A percentile compares a stretch with the other conserved stretches of the same genome.
Evolutionary conservation across 2,329 filamentous ascomycete genomes (phyloP).

Genomic region (Huntiella abstrusa): DNA sequence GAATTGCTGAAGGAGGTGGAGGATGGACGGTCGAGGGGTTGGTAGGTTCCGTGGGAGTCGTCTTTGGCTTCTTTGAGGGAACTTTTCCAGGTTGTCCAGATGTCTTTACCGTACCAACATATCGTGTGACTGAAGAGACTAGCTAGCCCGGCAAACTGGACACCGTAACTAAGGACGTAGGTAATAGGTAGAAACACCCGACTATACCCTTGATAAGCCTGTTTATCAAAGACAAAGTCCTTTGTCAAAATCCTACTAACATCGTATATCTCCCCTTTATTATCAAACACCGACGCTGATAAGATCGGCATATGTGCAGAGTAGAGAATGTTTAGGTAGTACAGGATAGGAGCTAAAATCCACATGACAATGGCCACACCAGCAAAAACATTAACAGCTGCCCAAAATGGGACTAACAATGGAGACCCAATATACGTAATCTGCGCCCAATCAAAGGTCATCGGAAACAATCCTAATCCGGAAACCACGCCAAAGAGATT

Average conservation of each 20-base stretch:
- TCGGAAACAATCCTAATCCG: conserved; percentile 62
- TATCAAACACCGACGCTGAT: conserved; percentile 71
- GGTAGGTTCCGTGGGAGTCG: conserved; percentile 33
- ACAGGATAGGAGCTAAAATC: conserved; percentile 61
- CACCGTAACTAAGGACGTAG: conserved; percentile 69
- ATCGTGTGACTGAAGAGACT: conserved; percentile 63
- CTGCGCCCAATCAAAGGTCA: conserved; percentile 86
- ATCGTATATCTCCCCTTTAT: conserved; percentile 61
- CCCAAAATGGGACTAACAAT: conserved; percentile 70
- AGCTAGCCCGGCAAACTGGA: conserved; percentile 69
- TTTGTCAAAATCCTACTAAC: conserved; percentile 61
- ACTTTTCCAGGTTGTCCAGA: conserved; percentile 55
- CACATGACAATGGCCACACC: conserved; percentile 71
- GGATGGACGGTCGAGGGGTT: conserved; percentile 25
- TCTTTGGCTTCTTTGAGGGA: conserved; percentile 43
- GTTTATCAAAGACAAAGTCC: conserved; percentile 59
- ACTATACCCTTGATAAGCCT: conserved; percentile 64
- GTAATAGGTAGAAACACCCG: conserved; percentile 73
- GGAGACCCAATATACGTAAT: conserved; percentile 77
- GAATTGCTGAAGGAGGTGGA: conserved; percentile 24
- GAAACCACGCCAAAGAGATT: conserved; percentile 78
- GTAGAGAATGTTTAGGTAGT: conserved; percentile 63
- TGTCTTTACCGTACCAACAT: conserved; percentile 72
- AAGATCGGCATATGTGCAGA: conserved; percentile 76
- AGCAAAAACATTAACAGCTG: conserved; percentile 65